A percentile compares a stretch with the other conserved stretches of the same genome.
Evolutionary conservation across 768 basidiomycete genomes (phyloP).

Genomic region (Podaxis sp.): DNA sequence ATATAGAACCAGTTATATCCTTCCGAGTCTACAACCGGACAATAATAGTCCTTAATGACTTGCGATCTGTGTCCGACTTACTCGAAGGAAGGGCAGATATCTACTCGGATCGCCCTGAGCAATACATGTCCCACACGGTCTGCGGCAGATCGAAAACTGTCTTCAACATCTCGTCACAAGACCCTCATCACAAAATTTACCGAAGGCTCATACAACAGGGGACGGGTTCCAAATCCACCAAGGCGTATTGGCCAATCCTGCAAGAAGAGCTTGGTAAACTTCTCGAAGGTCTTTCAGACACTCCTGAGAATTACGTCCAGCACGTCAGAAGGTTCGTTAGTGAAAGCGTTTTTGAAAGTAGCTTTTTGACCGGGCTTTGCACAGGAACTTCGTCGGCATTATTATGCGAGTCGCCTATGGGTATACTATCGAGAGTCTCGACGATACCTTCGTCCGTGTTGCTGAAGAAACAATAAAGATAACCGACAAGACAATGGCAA

Average conservation of each 20-base stretch:
- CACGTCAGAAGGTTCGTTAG: slow-evolving; percentile 37
- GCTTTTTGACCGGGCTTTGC: not conserved
- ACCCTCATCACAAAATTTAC: slow-evolving; percentile 37
- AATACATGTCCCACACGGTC: slow-evolving; percentile 41
- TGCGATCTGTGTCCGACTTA: slow-evolving; percentile 41
- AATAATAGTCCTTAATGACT: slow-evolving; percentile 49
- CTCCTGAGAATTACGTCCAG: slow-evolving; percentile 29
- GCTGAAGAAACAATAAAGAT: slow-evolving; percentile 39
- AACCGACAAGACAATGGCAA: slow-evolving; percentile 36
- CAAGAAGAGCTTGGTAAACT: slow-evolving; percentile 34
- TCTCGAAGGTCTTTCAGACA: slow-evolving; percentile 28
- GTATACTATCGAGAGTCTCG: slow-evolving; percentile 29
- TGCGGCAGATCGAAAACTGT: slow-evolving; percentile 39
- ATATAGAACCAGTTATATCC: slow-evolving; percentile 43
- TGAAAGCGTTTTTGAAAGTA: not conserved
- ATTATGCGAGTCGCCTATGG: slow-evolving; percentile 46
- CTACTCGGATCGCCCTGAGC: slow-evolving; percentile 55
- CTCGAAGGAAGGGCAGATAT: slow-evolving; percentile 48
- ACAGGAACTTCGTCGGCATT: slow-evolving; percentile 35
- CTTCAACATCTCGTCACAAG: slow-evolving; percentile 41
- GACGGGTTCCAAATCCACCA: slow-evolving; percentile 33
- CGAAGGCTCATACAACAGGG: slow-evolving; percentile 38
- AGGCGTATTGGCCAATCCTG: slow-evolving; percentile 32
- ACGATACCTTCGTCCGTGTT: slow-evolving; percentile 38
- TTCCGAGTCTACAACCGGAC: slow-evolving; percentile 43